A percentile compares a stretch with the other conserved stretches of the same genome.
These are phyloP conservation scores for Helicocarpus griseus DNA, from an alignment of 2,329 filamentous ascomycete genomes.

Conservation along the genomic window DNA sequence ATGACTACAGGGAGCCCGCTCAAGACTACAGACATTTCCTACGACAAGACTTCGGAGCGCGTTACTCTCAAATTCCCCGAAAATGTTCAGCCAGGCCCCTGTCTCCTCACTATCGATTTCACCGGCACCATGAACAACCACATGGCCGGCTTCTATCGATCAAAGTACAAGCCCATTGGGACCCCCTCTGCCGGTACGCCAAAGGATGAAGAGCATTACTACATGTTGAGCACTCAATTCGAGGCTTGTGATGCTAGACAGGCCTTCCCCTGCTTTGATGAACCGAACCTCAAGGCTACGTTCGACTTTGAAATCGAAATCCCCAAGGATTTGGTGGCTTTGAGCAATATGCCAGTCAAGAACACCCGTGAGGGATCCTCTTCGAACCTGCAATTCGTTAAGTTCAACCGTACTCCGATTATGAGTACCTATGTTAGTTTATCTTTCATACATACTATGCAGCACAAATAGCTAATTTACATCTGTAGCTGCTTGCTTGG, in stretches of 20 bases:
- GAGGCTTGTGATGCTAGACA: slow-evolving; percentile 91
- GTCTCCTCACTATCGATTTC: slow-evolving; percentile 64
- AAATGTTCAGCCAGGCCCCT: slow-evolving; percentile 57
- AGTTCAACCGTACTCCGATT: slow-evolving; percentile 72
- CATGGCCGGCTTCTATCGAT: slow-evolving; percentile 90
- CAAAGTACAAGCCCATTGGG: slow-evolving; percentile 77
- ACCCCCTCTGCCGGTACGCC: slow-evolving; percentile 68
- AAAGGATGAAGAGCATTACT: slow-evolving; percentile 54
- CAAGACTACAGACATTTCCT: slow-evolving; percentile 58
- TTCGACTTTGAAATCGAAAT: slow-evolving; percentile 92
- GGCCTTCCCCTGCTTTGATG: slow-evolving; percentile 96
- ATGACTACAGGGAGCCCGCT: neutral
- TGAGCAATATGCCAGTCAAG: slow-evolving; percentile 95
- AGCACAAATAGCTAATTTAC: neutral
- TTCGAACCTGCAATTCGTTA: slow-evolving; percentile 52
- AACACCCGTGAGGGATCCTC: slow-evolving; percentile 59
- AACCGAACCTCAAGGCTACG: slow-evolving; percentile 91
- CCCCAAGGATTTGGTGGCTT: slow-evolving; percentile 73
- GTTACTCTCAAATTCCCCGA: slow-evolving; percentile 67
- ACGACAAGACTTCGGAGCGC: slow-evolving; percentile 76
- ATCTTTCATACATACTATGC: neutral
- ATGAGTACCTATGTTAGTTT: slow-evolving; percentile 70
- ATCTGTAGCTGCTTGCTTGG: slow-evolving; percentile 76
- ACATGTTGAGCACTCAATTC: slow-evolving; percentile 92
- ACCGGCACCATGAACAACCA: slow-evolving; percentile 76